Evolutionary conservation across 805 yeast genomes (phyloP), one percentile per base, ranked within the genome.

Genomic region (Candida sanyiensis): DNA sequence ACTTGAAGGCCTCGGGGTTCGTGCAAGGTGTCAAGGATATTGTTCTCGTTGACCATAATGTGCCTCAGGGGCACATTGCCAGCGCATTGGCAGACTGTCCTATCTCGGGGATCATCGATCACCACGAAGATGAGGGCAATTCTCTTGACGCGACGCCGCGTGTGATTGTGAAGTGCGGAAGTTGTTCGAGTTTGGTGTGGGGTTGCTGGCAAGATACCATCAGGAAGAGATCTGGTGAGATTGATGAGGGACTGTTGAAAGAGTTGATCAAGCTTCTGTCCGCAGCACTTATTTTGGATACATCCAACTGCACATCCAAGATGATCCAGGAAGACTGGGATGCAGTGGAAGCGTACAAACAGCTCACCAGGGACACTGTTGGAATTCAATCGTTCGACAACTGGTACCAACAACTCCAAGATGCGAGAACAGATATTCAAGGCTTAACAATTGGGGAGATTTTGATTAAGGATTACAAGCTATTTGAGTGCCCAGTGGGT

Each of bases 11-110:
- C 17, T 21, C 34, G 8, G 19, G 20, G 7, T 25, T 39, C 11
- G 12, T 13, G n/a, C 17, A 6, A 7, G 46, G 39, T 5, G 36
- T 59, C 2, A 37, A 69, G 1, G 65, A 69, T 9, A 61, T 85
- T 16, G 66, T 79, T 3, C 62, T 90, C 27, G 96, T 93, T 2
- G 98, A 90, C 56, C 96, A 87, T 60, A 88, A 90, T 52, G 64
- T 66, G 24, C 67, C 80, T 19, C 88, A 72, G 47, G 83, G 78
- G 11, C 67, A 53, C 21, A 56, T 62, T 2, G 55, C 41, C 3
- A 51, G 13, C 42, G 52, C 7, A 56, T 56, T 23, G 5, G 15
- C 15, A 2, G n/a, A 22, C 13, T 2, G 53, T 42, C 7, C 49
- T 5, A 77, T 83, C 0, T 58, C 60, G 1, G 80, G 79, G 0